A percentile compares a stretch with the other conserved stretches of the same genome.
Conservation (phyloP, 2,329 filamentous ascomycete species). For the Apiospora marii region DNA sequence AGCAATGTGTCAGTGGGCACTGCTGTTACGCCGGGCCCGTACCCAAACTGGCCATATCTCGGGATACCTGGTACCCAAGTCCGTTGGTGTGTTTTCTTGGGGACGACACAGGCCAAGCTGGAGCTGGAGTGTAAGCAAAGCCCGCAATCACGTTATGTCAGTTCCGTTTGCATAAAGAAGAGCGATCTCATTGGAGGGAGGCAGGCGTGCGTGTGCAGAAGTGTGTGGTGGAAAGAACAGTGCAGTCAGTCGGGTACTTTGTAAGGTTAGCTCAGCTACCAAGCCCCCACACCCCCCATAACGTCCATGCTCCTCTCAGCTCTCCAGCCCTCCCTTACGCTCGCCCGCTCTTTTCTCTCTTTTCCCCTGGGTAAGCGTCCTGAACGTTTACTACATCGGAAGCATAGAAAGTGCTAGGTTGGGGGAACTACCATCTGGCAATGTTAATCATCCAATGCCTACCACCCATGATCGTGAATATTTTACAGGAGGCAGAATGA, state of each 20-base stretch:
- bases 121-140: not conserved
- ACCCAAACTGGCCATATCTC: slow-evolving; percentile 9
- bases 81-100: not conserved
- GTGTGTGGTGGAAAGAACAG: not conserved
- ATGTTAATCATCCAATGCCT: slow-evolving; percentile 10
- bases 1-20: slow-evolving; percentile 17
- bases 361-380: not conserved
- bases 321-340: not conserved
- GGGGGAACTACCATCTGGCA: not conserved
- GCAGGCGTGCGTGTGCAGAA: not conserved
- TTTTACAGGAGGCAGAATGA: too few species aligned
- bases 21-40: slow-evolving; percentile 10
- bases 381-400: not conserved
- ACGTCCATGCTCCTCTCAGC: not conserved
- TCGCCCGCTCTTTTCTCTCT: not conserved
- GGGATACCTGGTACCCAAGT: not conserved
- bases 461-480: not conserved
- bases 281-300: slow-evolving; percentile 20
- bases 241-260: slow-evolving; percentile 8
- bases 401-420: not conserved
- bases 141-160: not conserved
- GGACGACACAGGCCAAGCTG: not conserved
- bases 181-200: not conserved
- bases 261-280: not conserved
- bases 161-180: not conserved